Evolutionary conservation across 164 flowering plant species (phyloP).

Genomic region (Euptelea pleiosperma): DNA sequence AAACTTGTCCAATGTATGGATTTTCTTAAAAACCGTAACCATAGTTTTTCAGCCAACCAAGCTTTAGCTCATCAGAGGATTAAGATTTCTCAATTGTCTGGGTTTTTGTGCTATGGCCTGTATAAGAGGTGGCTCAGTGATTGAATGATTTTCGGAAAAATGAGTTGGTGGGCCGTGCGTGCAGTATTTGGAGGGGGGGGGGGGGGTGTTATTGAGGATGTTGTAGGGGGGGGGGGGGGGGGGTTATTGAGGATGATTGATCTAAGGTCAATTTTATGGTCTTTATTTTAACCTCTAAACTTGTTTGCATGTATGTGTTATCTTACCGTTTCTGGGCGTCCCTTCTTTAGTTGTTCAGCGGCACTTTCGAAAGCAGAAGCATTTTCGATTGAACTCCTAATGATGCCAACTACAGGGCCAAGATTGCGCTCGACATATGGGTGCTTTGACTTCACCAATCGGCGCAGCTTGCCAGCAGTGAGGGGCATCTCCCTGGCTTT

Average conservation of each 20-base stretch:
- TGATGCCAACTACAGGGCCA: constrained; percentile 60
- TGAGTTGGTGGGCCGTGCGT: not conserved
- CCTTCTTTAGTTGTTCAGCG: constrained; percentile 56
- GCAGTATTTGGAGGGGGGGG: not conserved
- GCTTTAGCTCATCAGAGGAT: no score
- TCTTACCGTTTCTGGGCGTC: constrained; percentile 43
- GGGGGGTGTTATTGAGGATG: not conserved
- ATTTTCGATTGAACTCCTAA: constrained; percentile 62
- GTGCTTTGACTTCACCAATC: constrained; percentile 63
- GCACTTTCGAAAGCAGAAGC: constrained; percentile 68
- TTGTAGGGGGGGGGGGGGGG: not conserved
- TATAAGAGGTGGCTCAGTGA: no score
- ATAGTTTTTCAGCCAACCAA: no score
- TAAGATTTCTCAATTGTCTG: no score
- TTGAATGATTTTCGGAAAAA: not conserved
- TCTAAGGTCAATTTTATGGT: no score
- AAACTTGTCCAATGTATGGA: no score
- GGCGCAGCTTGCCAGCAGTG: constrained; percentile 53
- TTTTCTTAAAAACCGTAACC: no score
- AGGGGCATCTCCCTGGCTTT: constrained; percentile 90
- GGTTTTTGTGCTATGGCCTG: no score
- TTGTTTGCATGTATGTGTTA: not conserved
- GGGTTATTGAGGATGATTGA: not conserved
- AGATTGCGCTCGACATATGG: constrained; percentile 74
- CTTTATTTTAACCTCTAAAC: not conserved